phyloP scores from a whole-genome alignment of 2,329 filamentous ascomycete genomes.

The Fusarium ramigenum region DNA sequence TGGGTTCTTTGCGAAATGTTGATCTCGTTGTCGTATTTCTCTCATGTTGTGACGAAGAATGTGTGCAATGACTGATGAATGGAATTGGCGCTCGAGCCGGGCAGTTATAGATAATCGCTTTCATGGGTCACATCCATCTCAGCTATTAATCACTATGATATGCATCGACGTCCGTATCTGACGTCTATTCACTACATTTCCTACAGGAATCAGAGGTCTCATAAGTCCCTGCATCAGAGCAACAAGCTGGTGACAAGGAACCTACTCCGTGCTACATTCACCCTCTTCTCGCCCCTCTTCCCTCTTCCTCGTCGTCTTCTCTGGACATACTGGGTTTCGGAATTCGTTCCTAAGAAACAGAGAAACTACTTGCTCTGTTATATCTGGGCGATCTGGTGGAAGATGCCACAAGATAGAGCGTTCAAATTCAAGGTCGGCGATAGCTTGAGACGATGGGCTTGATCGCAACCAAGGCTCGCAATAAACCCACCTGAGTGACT shows the following conservation, averaged over 20 bases:
- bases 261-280: background rate
- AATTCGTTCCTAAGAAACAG: background rate
- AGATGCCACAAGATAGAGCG: background rate
- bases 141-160: background rate
- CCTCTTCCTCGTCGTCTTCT: too few relatives aligned
- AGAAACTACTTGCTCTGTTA: background rate
- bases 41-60: background rate
- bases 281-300: background rate
- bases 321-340: background rate
- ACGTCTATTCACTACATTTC: rapidly evolving
- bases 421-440: background rate
- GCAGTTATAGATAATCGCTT: too few relatives aligned
- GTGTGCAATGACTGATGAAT: background rate
- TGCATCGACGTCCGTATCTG: rapidly evolving
- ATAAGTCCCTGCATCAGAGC: background rate
- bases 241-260: background rate
- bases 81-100: background rate
- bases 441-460: background rate
- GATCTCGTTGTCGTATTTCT: background rate
- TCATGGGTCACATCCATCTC: too few relatives aligned
- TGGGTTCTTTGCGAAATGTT: rapidly evolving
- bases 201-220: background rate
- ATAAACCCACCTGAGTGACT: background rate
- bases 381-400: background rate
- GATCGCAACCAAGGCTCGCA: background rate